Conservation (phyloP, 441 rosid species). For the Jatropha multifida region DNA sequence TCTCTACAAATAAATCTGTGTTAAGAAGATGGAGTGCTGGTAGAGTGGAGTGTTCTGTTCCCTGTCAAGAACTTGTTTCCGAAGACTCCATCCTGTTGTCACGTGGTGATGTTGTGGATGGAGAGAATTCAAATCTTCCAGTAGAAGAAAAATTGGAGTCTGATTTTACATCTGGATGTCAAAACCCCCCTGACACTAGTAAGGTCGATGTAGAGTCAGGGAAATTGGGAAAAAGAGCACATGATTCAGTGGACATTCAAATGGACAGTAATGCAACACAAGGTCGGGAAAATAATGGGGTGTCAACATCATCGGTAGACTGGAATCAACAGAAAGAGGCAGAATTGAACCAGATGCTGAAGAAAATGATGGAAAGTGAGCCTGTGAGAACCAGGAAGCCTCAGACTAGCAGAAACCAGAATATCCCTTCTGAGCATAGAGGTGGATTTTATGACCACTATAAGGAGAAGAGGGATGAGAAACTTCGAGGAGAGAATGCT, state of each 20-base stretch:
- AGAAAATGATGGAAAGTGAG: conserved; percentile 45
- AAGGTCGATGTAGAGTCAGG: conserved; percentile 31
- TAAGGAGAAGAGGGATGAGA: conserved; percentile 62
- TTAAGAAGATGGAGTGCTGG: conserved; percentile 75
- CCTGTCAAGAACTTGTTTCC: conserved; percentile 32
- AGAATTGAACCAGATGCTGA: conserved; percentile 54
- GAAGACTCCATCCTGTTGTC: conserved; percentile 32
- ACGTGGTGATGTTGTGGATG: conserved; percentile 27
- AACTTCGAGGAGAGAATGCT: conserved; percentile 52
- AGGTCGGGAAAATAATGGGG: conserved; percentile 33
- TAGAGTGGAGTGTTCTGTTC: conserved; percentile 42
- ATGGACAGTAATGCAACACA: conserved; percentile 23
- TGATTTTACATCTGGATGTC: conserved; percentile 25
- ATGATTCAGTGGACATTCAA: conserved; percentile 28
- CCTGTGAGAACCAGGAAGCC: conserved; percentile 29
- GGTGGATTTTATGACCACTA: conserved; percentile 59
- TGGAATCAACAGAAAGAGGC: conserved; percentile 55
- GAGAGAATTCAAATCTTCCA: conserved; percentile 27
- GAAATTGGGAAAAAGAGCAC: conserved; percentile 26
- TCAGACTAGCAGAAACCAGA: conserved; percentile 26
- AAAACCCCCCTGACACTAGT: conserved; percentile 26
- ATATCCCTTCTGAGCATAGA: conserved; percentile 41
- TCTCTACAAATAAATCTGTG: conserved; percentile 46
- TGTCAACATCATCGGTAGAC: conserved; percentile 37
- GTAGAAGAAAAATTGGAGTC: conserved; percentile 33